Conservation (phyloP, 106 monocot species). For the Allium sativum region DNA sequence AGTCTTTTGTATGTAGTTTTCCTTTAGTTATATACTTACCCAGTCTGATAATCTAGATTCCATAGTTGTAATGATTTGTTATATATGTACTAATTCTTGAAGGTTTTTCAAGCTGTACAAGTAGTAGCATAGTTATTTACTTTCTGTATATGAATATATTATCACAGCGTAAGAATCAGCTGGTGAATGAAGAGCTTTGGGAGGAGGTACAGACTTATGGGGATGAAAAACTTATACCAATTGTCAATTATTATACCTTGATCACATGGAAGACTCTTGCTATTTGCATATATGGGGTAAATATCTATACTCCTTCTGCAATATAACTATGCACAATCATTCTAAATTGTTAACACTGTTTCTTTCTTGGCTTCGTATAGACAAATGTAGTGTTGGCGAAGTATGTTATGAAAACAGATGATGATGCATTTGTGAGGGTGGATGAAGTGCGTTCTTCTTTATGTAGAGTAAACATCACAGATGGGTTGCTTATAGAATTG, state of each 20-base stretch:
- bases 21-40: too few relatives aligned
- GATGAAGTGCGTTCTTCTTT: constrained; percentile 42
- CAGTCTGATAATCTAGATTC: too few relatives aligned
- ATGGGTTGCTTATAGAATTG: constrained; percentile 42
- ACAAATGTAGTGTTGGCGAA: constrained; percentile 45
- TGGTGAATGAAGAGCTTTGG: constrained; percentile 95
- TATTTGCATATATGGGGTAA: constrained; percentile 84
- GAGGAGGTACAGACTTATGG: constrained; percentile 80
- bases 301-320: background rate
- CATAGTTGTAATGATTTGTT: too few relatives aligned
- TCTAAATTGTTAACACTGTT: constrained; percentile 1
- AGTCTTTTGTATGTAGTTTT: too few relatives aligned
- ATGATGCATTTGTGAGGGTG: constrained; percentile 49
- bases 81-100: too few relatives aligned
- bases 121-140: too few relatives aligned
- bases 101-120: too few relatives aligned
- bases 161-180: constrained; percentile 87
- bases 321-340: background rate
- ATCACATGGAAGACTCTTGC: constrained; percentile 88
- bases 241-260: constrained; percentile 87
- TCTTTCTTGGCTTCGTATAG: constrained; percentile 15
- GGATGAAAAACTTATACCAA: constrained; percentile 88
- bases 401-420: constrained; percentile 44
- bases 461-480: constrained; percentile 19
- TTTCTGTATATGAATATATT: too few relatives aligned